A percentile compares a stretch with the other conserved stretches of the same genome.
Evolutionary conservation across 768 basidiomycete genomes (phyloP).

Genomic region (Psilocybe subaeruginosa): DNA sequence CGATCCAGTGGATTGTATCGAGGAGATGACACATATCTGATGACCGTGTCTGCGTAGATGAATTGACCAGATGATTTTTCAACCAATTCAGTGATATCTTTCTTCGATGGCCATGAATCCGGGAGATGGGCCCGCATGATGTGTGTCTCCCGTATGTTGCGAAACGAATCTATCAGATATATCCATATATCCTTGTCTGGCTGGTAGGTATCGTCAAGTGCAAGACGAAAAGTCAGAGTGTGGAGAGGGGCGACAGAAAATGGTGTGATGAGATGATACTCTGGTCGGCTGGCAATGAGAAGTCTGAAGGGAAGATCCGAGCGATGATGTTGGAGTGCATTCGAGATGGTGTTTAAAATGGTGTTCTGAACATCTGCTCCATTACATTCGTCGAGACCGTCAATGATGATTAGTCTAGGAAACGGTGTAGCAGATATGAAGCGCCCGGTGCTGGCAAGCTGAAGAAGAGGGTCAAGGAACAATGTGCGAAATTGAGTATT

Average conservation of each 20-base stretch:
- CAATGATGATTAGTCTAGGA: no score
- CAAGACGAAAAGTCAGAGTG: neutral
- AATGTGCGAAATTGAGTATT: no score
- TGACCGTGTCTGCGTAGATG: neutral
- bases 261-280: neutral
- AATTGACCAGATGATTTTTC: slow-evolving; percentile 2
- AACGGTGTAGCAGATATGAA: no score
- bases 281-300: slow-evolving; percentile 6
- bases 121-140: neutral
- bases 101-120: slow-evolving; percentile 1
- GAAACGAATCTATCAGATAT: slow-evolving; percentile 1
- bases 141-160: neutral
- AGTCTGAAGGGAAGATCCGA: no score
- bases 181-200: slow-evolving; percentile 5
- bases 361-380: no score
- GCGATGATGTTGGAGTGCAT: no score
- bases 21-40: slow-evolving; percentile 8
- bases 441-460: no score
- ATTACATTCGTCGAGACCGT: no score
- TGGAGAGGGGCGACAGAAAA: neutral
- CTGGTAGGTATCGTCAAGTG: slow-evolving; percentile 5
- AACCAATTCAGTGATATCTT: slow-evolving; percentile 1
- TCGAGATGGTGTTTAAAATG: no score
- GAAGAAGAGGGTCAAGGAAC: no score
- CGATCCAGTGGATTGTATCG: slow-evolving; percentile 1